Percentiles rank a stretch among this genome's conserved stretches.
Conservation (phyloP, 1,284 basidiomycete species). For the Takashimella koratensis region DNA sequence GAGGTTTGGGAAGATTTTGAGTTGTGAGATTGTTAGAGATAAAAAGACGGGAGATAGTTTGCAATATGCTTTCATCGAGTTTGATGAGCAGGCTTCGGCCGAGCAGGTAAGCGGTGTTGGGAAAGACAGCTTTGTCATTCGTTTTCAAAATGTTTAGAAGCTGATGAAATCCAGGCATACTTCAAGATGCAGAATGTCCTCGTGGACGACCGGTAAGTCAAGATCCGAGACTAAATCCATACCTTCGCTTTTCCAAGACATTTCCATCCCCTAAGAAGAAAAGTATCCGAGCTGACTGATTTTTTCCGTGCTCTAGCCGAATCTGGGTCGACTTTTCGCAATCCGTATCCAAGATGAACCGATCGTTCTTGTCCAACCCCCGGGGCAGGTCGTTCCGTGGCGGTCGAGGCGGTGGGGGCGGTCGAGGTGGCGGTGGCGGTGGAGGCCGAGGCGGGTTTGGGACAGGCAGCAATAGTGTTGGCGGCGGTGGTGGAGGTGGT, state of each 20-base stretch:
- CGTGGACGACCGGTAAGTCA: conserved; percentile 77
- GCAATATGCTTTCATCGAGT: conserved; percentile 99
- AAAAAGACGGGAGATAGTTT: conserved; percentile 92
- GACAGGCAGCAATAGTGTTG: conserved; percentile 9
- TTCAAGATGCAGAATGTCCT: conserved; percentile 99
- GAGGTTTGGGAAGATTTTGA: conserved; percentile 90
- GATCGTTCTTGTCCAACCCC: conserved; percentile 41
- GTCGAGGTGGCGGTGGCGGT: conserved; percentile 16
- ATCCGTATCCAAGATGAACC: conserved; percentile 66
- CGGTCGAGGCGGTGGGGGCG: conserved; percentile 27
- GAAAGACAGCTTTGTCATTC: background rate
- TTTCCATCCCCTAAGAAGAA: background rate
- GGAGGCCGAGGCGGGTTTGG: conserved; percentile 19
- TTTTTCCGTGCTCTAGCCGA: conserved; percentile 51
- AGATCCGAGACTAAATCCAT: too few relatives aligned
- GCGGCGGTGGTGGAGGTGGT: conserved; percentile 9
- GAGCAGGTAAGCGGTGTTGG: conserved; percentile 64
- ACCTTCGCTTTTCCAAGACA: too few relatives aligned
- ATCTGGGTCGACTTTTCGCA: conserved; percentile 99
- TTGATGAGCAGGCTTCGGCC: conserved; percentile 85
- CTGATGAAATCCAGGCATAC: conserved; percentile 63
- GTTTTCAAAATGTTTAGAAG: background rate
- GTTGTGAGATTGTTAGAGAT: conserved; percentile 94
- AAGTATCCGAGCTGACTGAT: background rate
- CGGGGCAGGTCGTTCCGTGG: conserved; percentile 25